Evolutionary conservation across 23 red algal species (phyloP).

Genomic region (Pyropia haitanensis): DNA sequence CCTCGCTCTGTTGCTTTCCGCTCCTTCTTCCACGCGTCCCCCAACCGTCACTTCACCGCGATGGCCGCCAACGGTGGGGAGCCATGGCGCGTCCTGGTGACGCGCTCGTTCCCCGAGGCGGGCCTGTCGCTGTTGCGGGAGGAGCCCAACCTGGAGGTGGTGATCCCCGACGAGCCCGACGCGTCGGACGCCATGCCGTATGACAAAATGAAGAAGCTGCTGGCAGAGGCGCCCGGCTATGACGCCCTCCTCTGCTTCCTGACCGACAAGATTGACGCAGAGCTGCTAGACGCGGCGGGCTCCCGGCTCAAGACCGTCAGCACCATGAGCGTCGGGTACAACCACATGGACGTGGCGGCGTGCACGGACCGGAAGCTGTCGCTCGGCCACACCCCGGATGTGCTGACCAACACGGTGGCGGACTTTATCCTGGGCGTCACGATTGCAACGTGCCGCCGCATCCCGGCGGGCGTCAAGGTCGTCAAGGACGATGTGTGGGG

Average conservation of each 20-base stretch:
- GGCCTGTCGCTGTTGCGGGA: conserved; percentile 44
- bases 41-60: not conserved
- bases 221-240: conserved; percentile 1
- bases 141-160: conserved; percentile 20
- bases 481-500: conserved; percentile 65
- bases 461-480: conserved; percentile 64
- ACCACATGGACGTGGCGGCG: conserved; percentile 76
- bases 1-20: too few relatives aligned
- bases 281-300: conserved; percentile 31
- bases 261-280: conserved; percentile 48
- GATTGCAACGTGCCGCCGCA: conserved; percentile 67
- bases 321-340: conserved; percentile 88
- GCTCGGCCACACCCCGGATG: conserved; percentile 75
- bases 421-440: conserved; percentile 74
- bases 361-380: conserved; percentile 27
- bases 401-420: conserved; percentile 85
- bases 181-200: conserved; percentile 38
- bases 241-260: conserved; percentile 56
- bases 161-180: conserved; percentile 28
- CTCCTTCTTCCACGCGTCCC: too few relatives aligned
- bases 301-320: conserved; percentile 47
- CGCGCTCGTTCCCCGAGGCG: conserved; percentile 22
- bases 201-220: conserved; percentile 1
- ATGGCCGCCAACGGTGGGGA: not conserved
- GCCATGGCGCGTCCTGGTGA: conserved; percentile 54